phyloP scores from a whole-genome alignment of 192 early-diverging fungal genomes.

The Piromyces finnis region DNA sequence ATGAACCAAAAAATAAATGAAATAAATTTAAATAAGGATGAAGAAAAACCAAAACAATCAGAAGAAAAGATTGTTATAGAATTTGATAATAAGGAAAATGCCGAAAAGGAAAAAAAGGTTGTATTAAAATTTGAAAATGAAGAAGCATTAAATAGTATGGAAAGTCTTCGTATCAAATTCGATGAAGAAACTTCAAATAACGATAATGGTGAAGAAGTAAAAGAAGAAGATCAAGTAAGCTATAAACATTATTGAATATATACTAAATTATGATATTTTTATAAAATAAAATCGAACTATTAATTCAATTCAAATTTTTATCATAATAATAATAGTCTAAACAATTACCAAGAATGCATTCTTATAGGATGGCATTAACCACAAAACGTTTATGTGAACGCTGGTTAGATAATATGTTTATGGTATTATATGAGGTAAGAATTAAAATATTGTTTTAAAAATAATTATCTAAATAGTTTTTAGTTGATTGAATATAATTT shows the following conservation, averaged over 20 bases:
- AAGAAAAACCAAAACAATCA: not conserved
- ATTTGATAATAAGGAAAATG: slow-evolving; percentile 1
- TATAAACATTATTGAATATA: too few species aligned
- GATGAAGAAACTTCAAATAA: not conserved
- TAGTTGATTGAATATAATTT: too few species aligned
- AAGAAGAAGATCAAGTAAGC: not conserved
- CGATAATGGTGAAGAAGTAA: not conserved
- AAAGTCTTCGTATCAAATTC: not conserved
- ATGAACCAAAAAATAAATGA: not conserved
- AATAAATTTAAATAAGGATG: not conserved
- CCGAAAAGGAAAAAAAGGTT: not conserved
- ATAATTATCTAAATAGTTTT: too few species aligned
- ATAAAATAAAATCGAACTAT: too few species aligned
- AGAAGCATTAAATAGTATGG: not conserved
- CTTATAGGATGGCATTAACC: slow-evolving; percentile 45
- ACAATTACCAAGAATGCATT: not conserved
- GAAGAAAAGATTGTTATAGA: slow-evolving; percentile 14
- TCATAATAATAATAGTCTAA: not conserved
- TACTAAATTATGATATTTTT: too few species aligned
- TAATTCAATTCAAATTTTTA: too few species aligned
- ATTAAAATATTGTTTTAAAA: too few species aligned
- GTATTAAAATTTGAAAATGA: not conserved
- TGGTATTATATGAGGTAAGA: slow-evolving; percentile 83
- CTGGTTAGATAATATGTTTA: slow-evolving; percentile 98
- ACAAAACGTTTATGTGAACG: slow-evolving; percentile 97